Evolutionary conservation across 179 eudicot genomes (phyloP).

Genomic region (Corrigiola litoralis): DNA sequence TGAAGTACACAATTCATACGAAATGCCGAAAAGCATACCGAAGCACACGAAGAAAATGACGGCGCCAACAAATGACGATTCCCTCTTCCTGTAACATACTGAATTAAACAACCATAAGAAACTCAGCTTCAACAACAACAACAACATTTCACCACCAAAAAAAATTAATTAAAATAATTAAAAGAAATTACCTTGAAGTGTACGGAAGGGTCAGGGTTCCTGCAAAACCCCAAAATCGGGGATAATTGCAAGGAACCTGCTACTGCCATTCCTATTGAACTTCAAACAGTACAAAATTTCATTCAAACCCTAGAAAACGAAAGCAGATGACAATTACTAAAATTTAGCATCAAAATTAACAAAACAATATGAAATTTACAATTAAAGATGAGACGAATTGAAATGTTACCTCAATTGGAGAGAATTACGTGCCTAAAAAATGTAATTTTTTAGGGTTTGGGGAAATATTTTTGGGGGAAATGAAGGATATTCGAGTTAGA

Average conservation of each 20-base stretch:
- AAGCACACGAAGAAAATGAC: constrained; percentile 44
- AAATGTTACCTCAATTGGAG: background rate
- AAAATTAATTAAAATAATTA: background rate
- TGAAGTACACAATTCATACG: background rate
- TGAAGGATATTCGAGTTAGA: constrained; percentile 2
- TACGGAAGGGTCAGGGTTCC: constrained; percentile 33
- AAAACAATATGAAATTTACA: background rate
- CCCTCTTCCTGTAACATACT: constrained; percentile 39
- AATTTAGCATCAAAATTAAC: background rate
- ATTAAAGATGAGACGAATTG: background rate
- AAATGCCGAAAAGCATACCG: constrained; percentile 39
- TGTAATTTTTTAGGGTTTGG: background rate
- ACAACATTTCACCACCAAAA: background rate
- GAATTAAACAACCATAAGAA: constrained; percentile 22
- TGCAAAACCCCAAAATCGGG: constrained; percentile 51
- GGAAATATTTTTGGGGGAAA: background rate
- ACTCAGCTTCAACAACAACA: background rate
- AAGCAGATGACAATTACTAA: background rate
- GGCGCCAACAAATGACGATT: constrained; percentile 29
- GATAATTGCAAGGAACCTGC: constrained; percentile 61
- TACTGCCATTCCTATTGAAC: constrained; percentile 39
- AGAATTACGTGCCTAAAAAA: background rate
- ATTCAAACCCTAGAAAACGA: constrained; percentile 20
- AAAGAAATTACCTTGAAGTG: constrained; percentile 42
- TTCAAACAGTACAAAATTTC: background rate